Evolutionary conservation across 768 basidiomycete species (phyloP).

Genomic region (Agrocybe pediades): DNA sequence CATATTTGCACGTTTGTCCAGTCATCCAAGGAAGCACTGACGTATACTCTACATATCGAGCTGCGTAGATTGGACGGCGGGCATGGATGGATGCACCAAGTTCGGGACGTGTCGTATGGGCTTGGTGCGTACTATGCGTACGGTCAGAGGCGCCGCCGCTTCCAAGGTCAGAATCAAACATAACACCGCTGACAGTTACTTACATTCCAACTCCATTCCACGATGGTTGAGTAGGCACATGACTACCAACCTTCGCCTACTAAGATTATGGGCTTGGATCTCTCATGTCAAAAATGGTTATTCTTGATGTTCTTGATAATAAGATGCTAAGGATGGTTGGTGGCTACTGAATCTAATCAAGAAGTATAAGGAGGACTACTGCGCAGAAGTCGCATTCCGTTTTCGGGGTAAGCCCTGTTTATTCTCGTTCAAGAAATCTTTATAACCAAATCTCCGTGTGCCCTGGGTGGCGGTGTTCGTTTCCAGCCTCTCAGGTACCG

Average conservation of each 20-base stretch:
- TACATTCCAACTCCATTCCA: too few relatives aligned
- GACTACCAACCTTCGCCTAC: too few relatives aligned
- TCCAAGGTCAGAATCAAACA: too few relatives aligned
- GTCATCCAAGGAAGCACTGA: background rate
- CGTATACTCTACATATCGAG: background rate
- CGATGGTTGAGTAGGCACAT: too few relatives aligned
- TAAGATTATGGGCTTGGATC: too few relatives aligned
- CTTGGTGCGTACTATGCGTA: background rate
- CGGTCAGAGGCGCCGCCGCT: background rate
- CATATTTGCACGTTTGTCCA: background rate
- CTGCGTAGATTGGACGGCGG: background rate
- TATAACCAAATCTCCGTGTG: slow-evolving; percentile 19
- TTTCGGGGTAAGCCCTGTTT: slow-evolving; percentile 7
- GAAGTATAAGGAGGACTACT: slow-evolving; percentile 5
- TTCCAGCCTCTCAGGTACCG: slow-evolving; percentile 13
- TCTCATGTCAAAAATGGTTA: background rate
- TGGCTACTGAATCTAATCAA: slow-evolving; percentile 7
- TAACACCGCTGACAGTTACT: too few relatives aligned
- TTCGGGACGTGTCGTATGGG: background rate
- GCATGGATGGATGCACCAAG: background rate
- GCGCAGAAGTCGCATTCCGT: slow-evolving; percentile 12
- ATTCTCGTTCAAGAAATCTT: slow-evolving; percentile 8
- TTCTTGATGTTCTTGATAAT: background rate
- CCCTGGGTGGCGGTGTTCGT: slow-evolving; percentile 20
- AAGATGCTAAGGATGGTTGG: background rate